These are phyloP conservation scores for Ceratocystis lukuohia DNA, from an alignment of 2,329 filamentous ascomycete species.

Conservation along the genomic window DNA sequence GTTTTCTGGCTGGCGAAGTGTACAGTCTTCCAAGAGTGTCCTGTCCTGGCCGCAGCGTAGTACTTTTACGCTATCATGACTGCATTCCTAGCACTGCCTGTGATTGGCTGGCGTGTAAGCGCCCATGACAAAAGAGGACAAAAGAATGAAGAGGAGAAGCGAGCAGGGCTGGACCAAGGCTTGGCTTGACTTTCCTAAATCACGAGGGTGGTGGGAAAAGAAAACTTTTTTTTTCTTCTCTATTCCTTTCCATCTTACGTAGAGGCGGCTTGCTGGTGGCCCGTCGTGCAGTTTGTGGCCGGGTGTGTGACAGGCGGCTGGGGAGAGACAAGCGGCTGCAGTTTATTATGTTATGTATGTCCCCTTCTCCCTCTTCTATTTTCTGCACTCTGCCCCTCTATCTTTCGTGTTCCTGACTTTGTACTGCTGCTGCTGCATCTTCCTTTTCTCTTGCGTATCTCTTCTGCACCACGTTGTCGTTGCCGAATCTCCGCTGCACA, in stretches of 20 bases:
- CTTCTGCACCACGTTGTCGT: neutral
- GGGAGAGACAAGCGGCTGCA: neutral
- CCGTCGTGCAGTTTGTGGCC: no score
- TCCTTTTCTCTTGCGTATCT: neutral
- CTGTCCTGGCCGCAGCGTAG: no score
- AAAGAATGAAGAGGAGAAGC: neutral
- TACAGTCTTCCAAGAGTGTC: no score
- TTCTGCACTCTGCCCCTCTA: neutral
- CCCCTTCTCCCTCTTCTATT: neutral
- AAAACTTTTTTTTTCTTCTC: conserved; percentile 1
- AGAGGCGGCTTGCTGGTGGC: no score
- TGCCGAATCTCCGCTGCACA: neutral
- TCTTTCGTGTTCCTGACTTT: neutral
- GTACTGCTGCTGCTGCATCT: neutral
- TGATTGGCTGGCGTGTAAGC: conserved; percentile 19
- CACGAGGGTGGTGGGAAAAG: neutral
- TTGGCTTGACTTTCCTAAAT: neutral
- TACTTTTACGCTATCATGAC: neutral
- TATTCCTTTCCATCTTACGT: neutral
- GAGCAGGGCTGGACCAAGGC: neutral
- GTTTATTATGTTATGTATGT: neutral
- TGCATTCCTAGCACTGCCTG: neutral
- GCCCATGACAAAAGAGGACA: conserved; percentile 8
- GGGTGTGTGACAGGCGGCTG: neutral
- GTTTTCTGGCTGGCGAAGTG: no score